Conservation (phyloP, 2,329 filamentous ascomycete species). For the Cladosporium sp. region DNA sequence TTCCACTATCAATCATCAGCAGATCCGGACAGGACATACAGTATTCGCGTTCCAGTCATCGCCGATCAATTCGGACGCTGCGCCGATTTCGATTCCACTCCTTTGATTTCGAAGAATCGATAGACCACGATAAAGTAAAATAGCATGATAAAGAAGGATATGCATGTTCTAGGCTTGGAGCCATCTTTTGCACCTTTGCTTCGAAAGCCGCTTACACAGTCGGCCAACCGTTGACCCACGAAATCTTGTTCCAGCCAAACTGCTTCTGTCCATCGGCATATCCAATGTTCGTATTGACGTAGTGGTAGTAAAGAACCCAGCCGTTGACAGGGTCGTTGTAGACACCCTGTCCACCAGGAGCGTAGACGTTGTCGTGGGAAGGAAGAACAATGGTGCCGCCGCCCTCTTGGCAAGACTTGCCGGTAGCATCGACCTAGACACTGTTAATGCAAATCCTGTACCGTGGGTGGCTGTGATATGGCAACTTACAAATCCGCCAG, state of each 20-base stretch:
- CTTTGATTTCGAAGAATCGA: no score
- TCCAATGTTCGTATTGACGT: constrained; percentile 49
- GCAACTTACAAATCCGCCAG: constrained; percentile 46
- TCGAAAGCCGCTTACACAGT: constrained; percentile 11
- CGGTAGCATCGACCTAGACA: constrained; percentile 46
- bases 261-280: constrained; percentile 38
- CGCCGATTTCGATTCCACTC: no score
- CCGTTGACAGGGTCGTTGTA: constrained; percentile 48
- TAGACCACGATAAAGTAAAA: no score
- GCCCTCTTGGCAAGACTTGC: constrained; percentile 49
- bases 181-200: no score
- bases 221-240: constrained; percentile 50
- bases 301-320: constrained; percentile 60
- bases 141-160: neutral
- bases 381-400: constrained; percentile 60
- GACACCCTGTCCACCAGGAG: constrained; percentile 62
- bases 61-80: neutral
- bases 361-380: constrained; percentile 59
- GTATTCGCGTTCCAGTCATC: no score
- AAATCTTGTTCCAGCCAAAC: constrained; percentile 50
- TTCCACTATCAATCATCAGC: no score
- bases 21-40: no score
- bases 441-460: neutral
- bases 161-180: neutral
- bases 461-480: neutral